phyloP scores from a whole-genome alignment of 2,329 filamentous ascomycete genomes.

The Tolypocladium amazonense region DNA sequence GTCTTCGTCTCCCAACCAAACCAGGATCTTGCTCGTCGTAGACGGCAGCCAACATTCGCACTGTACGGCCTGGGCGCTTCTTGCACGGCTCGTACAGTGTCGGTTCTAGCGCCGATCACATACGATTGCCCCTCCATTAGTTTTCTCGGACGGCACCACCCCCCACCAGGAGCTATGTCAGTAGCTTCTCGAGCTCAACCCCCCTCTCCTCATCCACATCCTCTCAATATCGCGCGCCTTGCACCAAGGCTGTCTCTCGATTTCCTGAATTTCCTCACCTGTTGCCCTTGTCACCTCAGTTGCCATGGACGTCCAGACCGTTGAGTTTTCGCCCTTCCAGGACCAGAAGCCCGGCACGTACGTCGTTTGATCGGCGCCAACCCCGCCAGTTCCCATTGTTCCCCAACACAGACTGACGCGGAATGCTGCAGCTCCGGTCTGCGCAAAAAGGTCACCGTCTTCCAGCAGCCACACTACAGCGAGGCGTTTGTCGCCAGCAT shows the following conservation, averaged over 20 bases:
- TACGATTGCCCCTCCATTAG: background rate
- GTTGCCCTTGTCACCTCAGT: background rate
- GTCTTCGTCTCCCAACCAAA: background rate
- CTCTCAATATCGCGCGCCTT: background rate
- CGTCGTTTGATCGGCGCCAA: slow-evolving; percentile 35
- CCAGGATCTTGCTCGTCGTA: background rate
- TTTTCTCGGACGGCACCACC: background rate
- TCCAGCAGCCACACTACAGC: slow-evolving; percentile 91
- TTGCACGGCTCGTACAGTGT: background rate
- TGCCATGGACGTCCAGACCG: slow-evolving; percentile 63
- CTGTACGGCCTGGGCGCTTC: background rate
- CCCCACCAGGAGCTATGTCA: background rate
- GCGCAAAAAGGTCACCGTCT: slow-evolving; percentile 97
- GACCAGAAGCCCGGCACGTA: slow-evolving; percentile 99
- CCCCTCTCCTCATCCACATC: background rate
- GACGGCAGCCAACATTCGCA: background rate
- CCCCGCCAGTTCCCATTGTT: background rate
- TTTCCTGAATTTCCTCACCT: too few species aligned
- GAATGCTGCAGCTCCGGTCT: slow-evolving; percentile 69
- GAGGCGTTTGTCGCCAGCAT: slow-evolving; percentile 93
- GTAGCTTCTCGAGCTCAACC: background rate
- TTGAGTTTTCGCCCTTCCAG: slow-evolving; percentile 74
- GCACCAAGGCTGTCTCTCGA: background rate
- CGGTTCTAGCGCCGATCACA: background rate
- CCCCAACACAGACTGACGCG: slow-evolving; percentile 6